Evolutionary conservation across 2,329 filamentous ascomycete genomes (phyloP), one percentile per base, ranked within the genome.

Genomic region (Colletotrichum sp.): DNA sequence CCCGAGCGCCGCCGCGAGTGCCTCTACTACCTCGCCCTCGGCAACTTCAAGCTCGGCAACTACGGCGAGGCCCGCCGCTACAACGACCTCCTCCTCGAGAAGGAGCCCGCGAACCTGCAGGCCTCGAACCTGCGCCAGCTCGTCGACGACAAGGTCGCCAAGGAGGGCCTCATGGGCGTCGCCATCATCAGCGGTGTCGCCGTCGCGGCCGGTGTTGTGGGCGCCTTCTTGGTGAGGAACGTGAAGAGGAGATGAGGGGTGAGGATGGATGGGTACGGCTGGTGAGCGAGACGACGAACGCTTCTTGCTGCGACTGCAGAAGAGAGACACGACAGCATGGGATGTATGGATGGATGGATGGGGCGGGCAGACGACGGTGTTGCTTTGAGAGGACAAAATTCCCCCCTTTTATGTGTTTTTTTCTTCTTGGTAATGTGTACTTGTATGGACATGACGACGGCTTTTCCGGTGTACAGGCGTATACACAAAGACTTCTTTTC

Each of bases 41-140:
- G 97, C 78, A 98, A 99, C 89, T 99, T 96, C 91, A 99, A 99
- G 89, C 92, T 99, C 63, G 96, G 96, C 77, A 99, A 98, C 90
- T 99, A 98, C 85, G 96, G 94, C 77, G 97, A 99, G 84, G 96
- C 96, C 76, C 91, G 96, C 82, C 91, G 95, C 83, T 99, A 99
- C 87, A 99, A 99, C 85, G 96, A 99, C 82, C 90, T 96, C 66
- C 89, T 99, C 77, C 87, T 99, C 70, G 95, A 98, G 78, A 94
- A 96, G 84, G 97, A 99, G 87, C 95, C 96, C 10, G 92, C 91
- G 63, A 99, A 99, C 85, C 86, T 98, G 82, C 97, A 99, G 87
- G 96, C 96, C 30, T 90, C 93, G 72, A 98, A 98, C 85, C 87
- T 99, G 85, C 93, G 95, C 81, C 90, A 93, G 62, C 88, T 99